Conservation (phyloP, 495 filamentous ascomycete species). For the Penicillium bialowiezense region DNA sequence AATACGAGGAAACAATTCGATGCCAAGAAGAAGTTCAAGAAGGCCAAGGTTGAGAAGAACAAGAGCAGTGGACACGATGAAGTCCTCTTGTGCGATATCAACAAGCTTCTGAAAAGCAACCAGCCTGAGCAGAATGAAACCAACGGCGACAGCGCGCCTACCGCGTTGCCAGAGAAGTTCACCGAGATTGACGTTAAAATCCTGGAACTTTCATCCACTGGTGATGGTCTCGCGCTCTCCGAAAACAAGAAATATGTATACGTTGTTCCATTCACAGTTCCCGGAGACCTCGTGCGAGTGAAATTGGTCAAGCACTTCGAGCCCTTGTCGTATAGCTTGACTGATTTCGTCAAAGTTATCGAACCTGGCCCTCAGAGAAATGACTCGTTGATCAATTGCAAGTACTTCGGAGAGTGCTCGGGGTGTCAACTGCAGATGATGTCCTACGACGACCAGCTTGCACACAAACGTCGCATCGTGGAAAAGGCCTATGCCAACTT, state of each 20-base stretch:
- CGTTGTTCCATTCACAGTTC: slow-evolving; percentile 83
- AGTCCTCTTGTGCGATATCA: slow-evolving; percentile 69
- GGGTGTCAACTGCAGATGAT: slow-evolving; percentile 99
- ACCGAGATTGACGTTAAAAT: slow-evolving; percentile 78
- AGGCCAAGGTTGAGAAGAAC: slow-evolving; percentile 26
- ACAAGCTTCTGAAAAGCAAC: slow-evolving; percentile 56
- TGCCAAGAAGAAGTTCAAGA: slow-evolving; percentile 50
- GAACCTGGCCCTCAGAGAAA: slow-evolving; percentile 72
- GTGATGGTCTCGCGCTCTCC: slow-evolving; percentile 75
- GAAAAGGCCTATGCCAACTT: slow-evolving; percentile 93
- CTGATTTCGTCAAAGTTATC: slow-evolving; percentile 78
- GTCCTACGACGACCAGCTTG: slow-evolving; percentile 79
- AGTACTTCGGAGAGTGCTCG: slow-evolving; percentile 82
- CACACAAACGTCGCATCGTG: slow-evolving; percentile 78
- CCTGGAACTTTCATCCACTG: slow-evolving; percentile 77
- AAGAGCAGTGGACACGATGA: slow-evolving; percentile 54
- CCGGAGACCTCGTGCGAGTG: slow-evolving; percentile 75
- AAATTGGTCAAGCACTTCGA: slow-evolving; percentile 71
- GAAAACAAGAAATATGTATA: slow-evolving; percentile 70
- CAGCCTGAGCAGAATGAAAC: slow-evolving; percentile 29
- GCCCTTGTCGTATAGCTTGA: slow-evolving; percentile 61
- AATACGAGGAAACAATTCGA: slow-evolving; percentile 25
- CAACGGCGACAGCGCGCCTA: slow-evolving; percentile 16
- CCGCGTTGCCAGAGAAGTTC: slow-evolving; percentile 60
- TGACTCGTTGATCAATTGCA: slow-evolving; percentile 71